A percentile compares a stretch with the other conserved stretches of the same genome.
phyloP scores from a whole-genome alignment of 495 filamentous ascomycete species.

The Aspergillus affinis region DNA sequence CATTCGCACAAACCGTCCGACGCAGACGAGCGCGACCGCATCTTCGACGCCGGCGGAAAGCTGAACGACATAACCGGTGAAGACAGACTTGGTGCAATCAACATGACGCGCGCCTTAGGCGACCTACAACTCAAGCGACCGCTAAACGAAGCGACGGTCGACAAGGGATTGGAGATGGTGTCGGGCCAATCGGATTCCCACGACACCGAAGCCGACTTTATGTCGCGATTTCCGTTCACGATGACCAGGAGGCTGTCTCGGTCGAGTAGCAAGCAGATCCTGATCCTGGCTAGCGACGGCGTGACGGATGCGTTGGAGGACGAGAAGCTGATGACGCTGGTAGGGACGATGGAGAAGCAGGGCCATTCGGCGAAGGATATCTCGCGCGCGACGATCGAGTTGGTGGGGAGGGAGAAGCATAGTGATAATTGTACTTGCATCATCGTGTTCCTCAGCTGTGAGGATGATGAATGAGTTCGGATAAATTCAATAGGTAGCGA shows the following conservation, averaged over 20 bases:
- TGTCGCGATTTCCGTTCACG: conserved; percentile 3
- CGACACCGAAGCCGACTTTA: not conserved
- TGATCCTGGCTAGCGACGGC: conserved; percentile 12
- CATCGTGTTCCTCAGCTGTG: conserved; percentile 1
- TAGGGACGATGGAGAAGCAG: not conserved
- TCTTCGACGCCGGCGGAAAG: conserved; percentile 37
- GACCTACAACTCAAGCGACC: conserved; percentile 46
- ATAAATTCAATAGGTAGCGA: too few species aligned
- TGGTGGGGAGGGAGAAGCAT: not conserved
- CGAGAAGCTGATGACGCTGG: not conserved
- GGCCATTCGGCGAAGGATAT: conserved; percentile 6
- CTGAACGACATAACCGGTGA: conserved; percentile 29
- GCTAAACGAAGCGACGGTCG: conserved; percentile 14
- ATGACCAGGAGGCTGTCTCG: not conserved
- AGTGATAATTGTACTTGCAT: conserved; percentile 18
- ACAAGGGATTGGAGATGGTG: not conserved
- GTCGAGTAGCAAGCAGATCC: conserved; percentile 4
- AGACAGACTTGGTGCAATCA: conserved; percentile 35
- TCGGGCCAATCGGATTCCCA: not conserved
- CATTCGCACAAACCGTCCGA: conserved; percentile 38
- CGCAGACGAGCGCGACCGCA: conserved; percentile 33
- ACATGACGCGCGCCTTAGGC: conserved; percentile 47
- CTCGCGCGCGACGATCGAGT: conserved; percentile 1
- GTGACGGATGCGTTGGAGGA: conserved; percentile 13
- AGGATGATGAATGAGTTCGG: too few species aligned